Evolutionary conservation across 345 rosid genomes (phyloP), one percentile per base, ranked within the genome.

Genomic region (Cochlearia excelsa): DNA sequence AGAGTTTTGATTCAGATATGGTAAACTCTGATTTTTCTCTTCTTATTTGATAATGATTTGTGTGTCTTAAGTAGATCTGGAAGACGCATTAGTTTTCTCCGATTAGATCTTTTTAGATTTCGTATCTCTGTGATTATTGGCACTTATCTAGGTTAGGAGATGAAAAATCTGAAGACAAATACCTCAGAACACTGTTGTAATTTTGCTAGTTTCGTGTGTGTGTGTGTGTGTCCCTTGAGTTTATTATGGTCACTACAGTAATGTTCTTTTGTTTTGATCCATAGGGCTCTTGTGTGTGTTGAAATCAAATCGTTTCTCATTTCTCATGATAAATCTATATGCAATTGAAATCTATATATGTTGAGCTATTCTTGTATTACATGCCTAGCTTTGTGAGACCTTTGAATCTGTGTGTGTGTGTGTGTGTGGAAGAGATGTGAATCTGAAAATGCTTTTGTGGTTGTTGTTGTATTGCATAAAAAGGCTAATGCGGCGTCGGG

Each of bases 401-500:
- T 16, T 16, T 16, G 23, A 16, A 16, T 16, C 23, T 16, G 0
- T 16, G 28, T 27, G 9, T 7, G 11, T 16, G 0, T 16, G 28
- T 27, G 9, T 7, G 11, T 9, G 29, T 2, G 27, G 40, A 48
- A 16, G 23, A 16, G 50, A 66, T 47, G 8, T 43, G 46, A 47
- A 54, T 48, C 4, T 16, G 23, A 16, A 16, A 11, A 2, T 55
- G 73, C 0, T 30, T 53, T 68, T 48, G 48, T 38, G 23, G 23
- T 16, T 16, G 23, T 16, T 16, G 23, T 16, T 63, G 6, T 26
- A 35, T 68, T 52, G 60, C 23, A 37, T 42, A 1, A 6, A 63
- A 77, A 16, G 85, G 82, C 82, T 16, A 80, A 80, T n/a, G 84
- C 80, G 1, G 78, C 23, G 23, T 16, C 23, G 23, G 23, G 23